Evolutionary conservation across 2,329 filamentous ascomycete species (phyloP), one percentile per base, ranked within the genome.

Genomic region (Aspergillus neotritici): DNA sequence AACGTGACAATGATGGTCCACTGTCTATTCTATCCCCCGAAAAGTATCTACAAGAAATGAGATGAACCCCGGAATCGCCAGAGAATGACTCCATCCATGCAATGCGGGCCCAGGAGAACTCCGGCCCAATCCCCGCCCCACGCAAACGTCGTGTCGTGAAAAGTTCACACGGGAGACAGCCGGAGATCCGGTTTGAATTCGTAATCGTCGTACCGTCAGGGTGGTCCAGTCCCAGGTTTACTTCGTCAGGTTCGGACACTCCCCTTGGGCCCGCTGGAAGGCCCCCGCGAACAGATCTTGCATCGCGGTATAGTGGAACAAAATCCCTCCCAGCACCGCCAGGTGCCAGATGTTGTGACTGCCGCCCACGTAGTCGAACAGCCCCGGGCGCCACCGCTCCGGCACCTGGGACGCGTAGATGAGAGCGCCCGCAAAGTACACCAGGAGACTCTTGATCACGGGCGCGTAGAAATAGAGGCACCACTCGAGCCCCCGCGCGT

Each of bases 271-370:
- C 47, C 84, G 77, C 52, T 74, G 68, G 66, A 91, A 91, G 9
- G 87, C 87, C 32, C 77, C 78, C 4, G 84, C 77, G 61, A 98
- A 98, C 67, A 98, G 93, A 43, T 89, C 80, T 66, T 96, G 87
- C 91, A 98, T 96, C 13, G 93, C 93, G 15, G 79, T 77, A 69
- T 97, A 98, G 67, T 98, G 93, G 65, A 95, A 97, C n/a, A 97
- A 68, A 45, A 98, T 98, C 9, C 93, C 93, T 12, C 90, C 88
- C 21, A 98, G 73, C 9, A 98, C 93, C 6, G 93, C 93, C 29
- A 94, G 69, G 67, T 98, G 93, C 93, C 93, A 98, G 46, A 98
- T 82, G 66, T 98, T 98, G 70, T 98, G 93, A 65, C 87, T 94
- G 35, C 88, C 90, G 31, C 93, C 93, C 32, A 94, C 77, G 63